These are phyloP conservation scores for Aurinia saxatilis DNA, from an alignment of 345 rosid species.

Conservation along the genomic window DNA sequence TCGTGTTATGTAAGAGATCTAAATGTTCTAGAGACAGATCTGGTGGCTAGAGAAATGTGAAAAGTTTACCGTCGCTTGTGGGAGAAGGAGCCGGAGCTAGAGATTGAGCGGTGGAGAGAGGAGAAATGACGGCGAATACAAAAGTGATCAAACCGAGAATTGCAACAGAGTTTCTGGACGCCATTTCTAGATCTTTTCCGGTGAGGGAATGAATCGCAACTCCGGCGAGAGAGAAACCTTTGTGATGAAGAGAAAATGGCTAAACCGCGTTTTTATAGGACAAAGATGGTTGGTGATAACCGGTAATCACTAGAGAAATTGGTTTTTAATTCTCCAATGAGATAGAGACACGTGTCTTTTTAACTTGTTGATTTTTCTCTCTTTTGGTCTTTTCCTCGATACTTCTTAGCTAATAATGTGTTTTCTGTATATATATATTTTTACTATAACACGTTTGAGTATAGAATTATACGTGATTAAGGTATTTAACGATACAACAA, in stretches of 20 bases:
- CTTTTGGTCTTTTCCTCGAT: too few relatives aligned
- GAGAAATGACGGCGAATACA: constrained; percentile 27
- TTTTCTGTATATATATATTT: too few relatives aligned
- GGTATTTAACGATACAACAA: not conserved
- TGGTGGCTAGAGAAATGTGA: too few relatives aligned
- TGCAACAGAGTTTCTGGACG: constrained; percentile 23
- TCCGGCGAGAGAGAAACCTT: not conserved
- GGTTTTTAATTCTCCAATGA: not conserved
- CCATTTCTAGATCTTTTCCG: not conserved
- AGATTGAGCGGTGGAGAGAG: constrained; percentile 35
- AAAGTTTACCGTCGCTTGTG: constrained; percentile 38
- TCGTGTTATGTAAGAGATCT: too few relatives aligned
- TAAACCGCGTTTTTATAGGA: not conserved
- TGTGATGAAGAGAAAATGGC: not conserved
- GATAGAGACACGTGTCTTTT: not conserved
- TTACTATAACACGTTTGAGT: too few relatives aligned
- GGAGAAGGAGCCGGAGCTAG: constrained; percentile 53
- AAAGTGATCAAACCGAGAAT: constrained; percentile 21
- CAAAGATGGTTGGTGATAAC: not conserved
- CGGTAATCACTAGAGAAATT: not conserved
- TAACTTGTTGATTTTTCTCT: not conserved
- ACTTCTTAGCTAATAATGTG: not conserved
- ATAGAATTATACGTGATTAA: too few relatives aligned
- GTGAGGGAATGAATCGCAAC: too few relatives aligned
- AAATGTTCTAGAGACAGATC: too few relatives aligned